These are phyloP conservation scores for Tuber brumale DNA, from an alignment of 495 filamentous ascomycete species.

Conservation along the genomic window DNA sequence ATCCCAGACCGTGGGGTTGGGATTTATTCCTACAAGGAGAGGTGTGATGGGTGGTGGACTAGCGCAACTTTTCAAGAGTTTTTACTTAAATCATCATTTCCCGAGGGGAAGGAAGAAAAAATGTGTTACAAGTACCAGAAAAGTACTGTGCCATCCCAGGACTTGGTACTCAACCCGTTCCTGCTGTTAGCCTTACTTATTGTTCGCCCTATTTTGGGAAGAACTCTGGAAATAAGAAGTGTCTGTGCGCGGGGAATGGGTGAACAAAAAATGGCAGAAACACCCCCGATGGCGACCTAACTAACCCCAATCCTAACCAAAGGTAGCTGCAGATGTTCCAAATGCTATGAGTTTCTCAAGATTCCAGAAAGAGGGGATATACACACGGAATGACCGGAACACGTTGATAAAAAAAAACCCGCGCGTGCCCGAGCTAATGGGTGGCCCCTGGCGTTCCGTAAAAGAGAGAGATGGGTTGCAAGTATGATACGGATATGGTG, in stretches of 20 bases:
- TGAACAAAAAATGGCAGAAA: slow-evolving; percentile 26
- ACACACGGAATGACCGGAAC: neutral
- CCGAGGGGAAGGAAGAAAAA: slow-evolving; percentile 12
- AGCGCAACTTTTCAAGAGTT: slow-evolving; percentile 32
- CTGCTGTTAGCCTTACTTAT: slow-evolving; percentile 32
- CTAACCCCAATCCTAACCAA: slow-evolving; percentile 3
- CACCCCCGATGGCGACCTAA: slow-evolving; percentile 14
- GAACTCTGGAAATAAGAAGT: slow-evolving; percentile 10
- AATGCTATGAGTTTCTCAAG: neutral
- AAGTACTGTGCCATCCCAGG: slow-evolving; percentile 10
- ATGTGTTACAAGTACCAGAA: neutral
- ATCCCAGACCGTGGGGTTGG: slow-evolving; percentile 37
- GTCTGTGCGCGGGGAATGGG: slow-evolving; percentile 28
- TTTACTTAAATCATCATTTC: slow-evolving; percentile 14
- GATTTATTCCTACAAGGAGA: slow-evolving; percentile 27
- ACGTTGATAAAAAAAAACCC: neutral
- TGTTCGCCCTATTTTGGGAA: slow-evolving; percentile 23
- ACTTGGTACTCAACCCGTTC: slow-evolving; percentile 15
- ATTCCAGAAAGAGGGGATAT: neutral
- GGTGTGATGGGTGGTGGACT: slow-evolving; percentile 19
- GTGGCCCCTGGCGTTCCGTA: neutral
- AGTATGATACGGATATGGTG: neutral
- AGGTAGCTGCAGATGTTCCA: neutral
- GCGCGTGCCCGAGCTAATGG: neutral
- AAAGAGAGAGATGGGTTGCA: neutral